These are phyloP conservation scores for Cercospora sp. DNA, from an alignment of 2,329 filamentous ascomycete genomes.

Conservation along the genomic window DNA sequence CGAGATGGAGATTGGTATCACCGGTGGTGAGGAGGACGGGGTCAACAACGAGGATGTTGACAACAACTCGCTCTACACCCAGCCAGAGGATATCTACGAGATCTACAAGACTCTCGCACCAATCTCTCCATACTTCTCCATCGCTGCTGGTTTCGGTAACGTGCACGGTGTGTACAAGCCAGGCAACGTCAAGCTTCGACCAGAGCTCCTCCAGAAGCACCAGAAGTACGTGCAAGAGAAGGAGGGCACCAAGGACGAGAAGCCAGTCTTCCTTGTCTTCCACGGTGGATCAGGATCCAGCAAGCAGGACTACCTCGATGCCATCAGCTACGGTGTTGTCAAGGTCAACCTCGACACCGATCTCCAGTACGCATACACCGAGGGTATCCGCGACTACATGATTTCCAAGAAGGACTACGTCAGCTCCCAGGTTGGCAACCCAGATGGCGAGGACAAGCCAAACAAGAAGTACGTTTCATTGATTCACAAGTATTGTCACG, in stretches of 20 bases:
- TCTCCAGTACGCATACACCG: conserved; percentile 91
- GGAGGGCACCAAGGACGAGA: conserved; percentile 68
- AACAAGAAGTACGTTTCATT: conserved; percentile 77
- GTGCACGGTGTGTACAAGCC: conserved; percentile 99
- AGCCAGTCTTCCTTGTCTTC: conserved; percentile 99
- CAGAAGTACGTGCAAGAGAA: conserved; percentile 87
- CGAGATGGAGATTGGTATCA: conserved; percentile 97
- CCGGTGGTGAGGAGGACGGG: conserved; percentile 95
- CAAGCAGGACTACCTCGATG: conserved; percentile 86
- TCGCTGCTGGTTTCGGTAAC: conserved; percentile 97
- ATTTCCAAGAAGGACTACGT: conserved; percentile 95
- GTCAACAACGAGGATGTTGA: conserved; percentile 98
- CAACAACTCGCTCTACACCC: conserved; percentile 96
- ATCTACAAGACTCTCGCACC: conserved; percentile 83
- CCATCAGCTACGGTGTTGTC: conserved; percentile 90
- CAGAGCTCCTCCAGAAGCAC: conserved; percentile 95
- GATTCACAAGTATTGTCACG: conserved; percentile 46
- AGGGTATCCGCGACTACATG: conserved; percentile 92
- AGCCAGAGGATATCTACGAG: conserved; percentile 91
- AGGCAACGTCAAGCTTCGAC: conserved; percentile 94
- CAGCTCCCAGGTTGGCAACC: conserved; percentile 83
- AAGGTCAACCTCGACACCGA: conserved; percentile 99
- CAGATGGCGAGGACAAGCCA: conserved; percentile 92
- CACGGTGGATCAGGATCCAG: conserved; percentile 92
- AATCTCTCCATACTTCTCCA: conserved; percentile 95